Evolutionary conservation across 129 eudicot genomes (phyloP), one percentile per base, ranked within the genome.

Genomic region (Gnaphalium uliginosum): DNA sequence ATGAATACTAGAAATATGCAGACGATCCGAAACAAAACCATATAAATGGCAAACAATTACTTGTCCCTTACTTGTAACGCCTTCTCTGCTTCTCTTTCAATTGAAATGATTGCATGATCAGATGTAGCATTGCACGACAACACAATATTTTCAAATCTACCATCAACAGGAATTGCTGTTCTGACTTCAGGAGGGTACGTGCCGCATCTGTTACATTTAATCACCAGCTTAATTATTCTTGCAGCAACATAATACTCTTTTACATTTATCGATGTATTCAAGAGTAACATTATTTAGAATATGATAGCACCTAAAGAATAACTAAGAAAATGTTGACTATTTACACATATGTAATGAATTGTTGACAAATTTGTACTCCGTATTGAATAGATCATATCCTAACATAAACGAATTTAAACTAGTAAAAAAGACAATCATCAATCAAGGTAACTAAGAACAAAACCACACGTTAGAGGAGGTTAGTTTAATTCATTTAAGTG

Each of bases 91-190:
- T 87, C 92, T 59, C 78, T 72, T 74, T 85, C 83, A 57, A 87
- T 87, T 83, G 78, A 85, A 22, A 82, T 60, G 65, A 87, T 82
- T 23, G 74, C 85, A 66, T 87, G 92, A 73, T 87, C 92, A 41
- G 87, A 76, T 33, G 85, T 79, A 59, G 85, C 83, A 72, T 77
- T 82, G 82, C 89, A 82, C 1, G 92, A 87, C 30, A 87, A 43
- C 53, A 85, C 81, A 18, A 87, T 92, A 65, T 92, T 96, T 75
- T 92, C 97, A 46, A 92, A 92, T 87, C 97, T 87, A 78, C 91
- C 96, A 69, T 92, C 97, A 21, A 92, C 97, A n/a, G 97, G 96
- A 43, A 92, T 92, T 37, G 91, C 93, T 30, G 97, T 92, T 70
- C 91, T 84, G 17, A 92, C 97, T 68, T 89, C 91, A 6, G 97